Percentiles rank a stretch among this genome's conserved stretches.
These are phyloP conservation scores for Geotrichum restrictum DNA, from an alignment of 1,139 yeast species.

Conservation along the genomic window DNA sequence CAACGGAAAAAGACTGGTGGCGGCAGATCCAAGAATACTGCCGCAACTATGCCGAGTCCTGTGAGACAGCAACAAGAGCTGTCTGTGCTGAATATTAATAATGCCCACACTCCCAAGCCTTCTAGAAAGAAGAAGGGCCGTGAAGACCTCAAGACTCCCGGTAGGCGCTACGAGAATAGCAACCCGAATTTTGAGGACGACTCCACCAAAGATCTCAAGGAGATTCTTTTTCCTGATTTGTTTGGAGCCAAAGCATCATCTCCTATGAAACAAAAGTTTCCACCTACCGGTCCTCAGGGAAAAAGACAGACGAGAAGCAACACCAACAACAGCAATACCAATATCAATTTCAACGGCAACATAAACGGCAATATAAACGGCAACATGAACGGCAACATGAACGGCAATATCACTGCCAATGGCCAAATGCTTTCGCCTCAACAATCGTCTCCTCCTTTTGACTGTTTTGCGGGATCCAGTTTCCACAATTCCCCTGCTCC, in stretches of 20 bases:
- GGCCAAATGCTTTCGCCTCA: constrained; percentile 7
- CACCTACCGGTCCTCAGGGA: neutral
- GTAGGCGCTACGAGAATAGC: neutral
- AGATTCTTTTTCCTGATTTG: constrained; percentile 31
- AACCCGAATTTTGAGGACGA: constrained; percentile 7
- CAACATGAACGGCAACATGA: neutral
- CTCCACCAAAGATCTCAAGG: constrained; percentile 25
- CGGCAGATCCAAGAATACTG: neutral
- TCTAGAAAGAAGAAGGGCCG: constrained; percentile 1
- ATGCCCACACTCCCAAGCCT: constrained; percentile 3
- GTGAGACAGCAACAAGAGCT: constrained; percentile 1
- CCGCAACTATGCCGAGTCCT: constrained; percentile 1
- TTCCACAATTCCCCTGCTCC: constrained; percentile 46
- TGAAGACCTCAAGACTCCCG: constrained; percentile 6
- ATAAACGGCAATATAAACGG: neutral
- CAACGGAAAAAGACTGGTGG: neutral
- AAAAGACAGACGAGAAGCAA: neutral
- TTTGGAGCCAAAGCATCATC: constrained; percentile 18
- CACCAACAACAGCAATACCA: neutral
- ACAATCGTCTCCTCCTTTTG: constrained; percentile 23
- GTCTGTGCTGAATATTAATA: neutral
- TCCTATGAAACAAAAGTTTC: no score
- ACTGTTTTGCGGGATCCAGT: constrained; percentile 41
- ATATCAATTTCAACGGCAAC: constrained; percentile 6
- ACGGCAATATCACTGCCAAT: no score